A percentile compares a stretch with the other conserved stretches of the same genome.
These are phyloP conservation scores for Ustilago curta DNA, from an alignment of 1,284 basidiomycete genomes.

Conservation along the genomic window DNA sequence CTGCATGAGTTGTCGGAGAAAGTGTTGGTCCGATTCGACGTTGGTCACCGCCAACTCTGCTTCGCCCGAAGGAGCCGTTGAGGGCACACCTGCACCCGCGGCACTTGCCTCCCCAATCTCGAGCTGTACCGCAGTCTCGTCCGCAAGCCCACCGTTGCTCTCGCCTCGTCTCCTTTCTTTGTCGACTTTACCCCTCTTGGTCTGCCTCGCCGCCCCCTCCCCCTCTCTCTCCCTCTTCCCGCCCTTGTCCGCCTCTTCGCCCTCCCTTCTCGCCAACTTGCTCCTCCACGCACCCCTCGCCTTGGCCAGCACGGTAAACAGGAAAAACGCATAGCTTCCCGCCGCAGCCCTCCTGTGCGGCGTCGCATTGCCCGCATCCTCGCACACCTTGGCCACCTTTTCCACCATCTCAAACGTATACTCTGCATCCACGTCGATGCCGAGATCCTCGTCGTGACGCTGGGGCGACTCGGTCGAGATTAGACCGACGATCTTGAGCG, in stretches of 20 bases:
- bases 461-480: constrained; percentile 12
- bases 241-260: neutral
- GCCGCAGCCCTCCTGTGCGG: constrained; percentile 47
- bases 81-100: neutral
- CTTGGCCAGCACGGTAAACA: constrained; percentile 46
- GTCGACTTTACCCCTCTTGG: constrained; percentile 8
- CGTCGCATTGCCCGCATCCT: constrained; percentile 51
- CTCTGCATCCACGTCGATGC: constrained; percentile 45
- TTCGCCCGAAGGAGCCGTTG: constrained; percentile 1
- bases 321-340: constrained; percentile 51
- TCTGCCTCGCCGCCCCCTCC: constrained; percentile 8
- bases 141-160: neutral
- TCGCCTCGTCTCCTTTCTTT: constrained; percentile 2
- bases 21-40: constrained; percentile 26
- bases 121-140: neutral
- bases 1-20: constrained; percentile 43
- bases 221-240: constrained; percentile 16
- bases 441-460: constrained; percentile 22
- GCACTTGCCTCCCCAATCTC: neutral
- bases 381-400: constrained; percentile 43
- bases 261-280: constrained; percentile 22
- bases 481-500: constrained; percentile 47
- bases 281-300: constrained; percentile 36
- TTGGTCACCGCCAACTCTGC: neutral
- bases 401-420: constrained; percentile 53